These are phyloP conservation scores for Podospora didyma DNA, from an alignment of 495 filamentous ascomycete species.

Conservation along the genomic window DNA sequence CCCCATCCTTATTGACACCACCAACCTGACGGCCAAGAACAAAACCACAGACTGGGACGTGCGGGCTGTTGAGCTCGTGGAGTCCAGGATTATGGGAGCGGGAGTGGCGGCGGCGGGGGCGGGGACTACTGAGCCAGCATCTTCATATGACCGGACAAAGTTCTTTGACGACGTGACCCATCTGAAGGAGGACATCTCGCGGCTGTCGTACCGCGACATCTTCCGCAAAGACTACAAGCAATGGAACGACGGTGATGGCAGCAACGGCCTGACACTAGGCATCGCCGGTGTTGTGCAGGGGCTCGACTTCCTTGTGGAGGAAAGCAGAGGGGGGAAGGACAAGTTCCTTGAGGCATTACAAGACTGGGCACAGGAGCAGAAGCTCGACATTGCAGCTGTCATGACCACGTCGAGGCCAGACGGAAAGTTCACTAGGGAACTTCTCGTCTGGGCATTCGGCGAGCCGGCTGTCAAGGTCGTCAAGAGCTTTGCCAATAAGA, in stretches of 20 bases:
- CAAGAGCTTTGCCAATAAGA: slow-evolving; percentile 48
- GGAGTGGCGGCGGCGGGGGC: neutral
- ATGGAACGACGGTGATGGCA: slow-evolving; percentile 59
- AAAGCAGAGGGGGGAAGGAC: slow-evolving; percentile 40
- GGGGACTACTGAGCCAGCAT: slow-evolving; percentile 5
- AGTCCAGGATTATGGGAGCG: slow-evolving; percentile 30
- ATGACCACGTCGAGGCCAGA: slow-evolving; percentile 67
- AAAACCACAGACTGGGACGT: slow-evolving; percentile 74
- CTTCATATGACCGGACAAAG: slow-evolving; percentile 46
- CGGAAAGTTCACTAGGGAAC: slow-evolving; percentile 63
- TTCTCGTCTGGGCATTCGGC: slow-evolving; percentile 63
- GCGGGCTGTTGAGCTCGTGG: slow-evolving; percentile 60
- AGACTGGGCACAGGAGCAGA: slow-evolving; percentile 52
- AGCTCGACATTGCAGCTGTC: slow-evolving; percentile 63
- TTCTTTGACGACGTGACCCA: slow-evolving; percentile 62
- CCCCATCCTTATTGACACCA: slow-evolving; percentile 81
- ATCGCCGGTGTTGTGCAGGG: slow-evolving; percentile 70
- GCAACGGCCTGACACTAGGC: slow-evolving; percentile 52
- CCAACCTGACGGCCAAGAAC: slow-evolving; percentile 60
- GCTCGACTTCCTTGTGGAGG: slow-evolving; percentile 57
- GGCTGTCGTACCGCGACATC: slow-evolving; percentile 66
- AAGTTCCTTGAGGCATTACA: slow-evolving; percentile 31
- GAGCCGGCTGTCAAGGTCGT: slow-evolving; percentile 41
- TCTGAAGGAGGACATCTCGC: slow-evolving; percentile 69
- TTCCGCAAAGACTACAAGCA: slow-evolving; percentile 90